Conservation (phyloP, 2,329 filamentous ascomycete species). For the Botrytis sinoallii region DNA sequence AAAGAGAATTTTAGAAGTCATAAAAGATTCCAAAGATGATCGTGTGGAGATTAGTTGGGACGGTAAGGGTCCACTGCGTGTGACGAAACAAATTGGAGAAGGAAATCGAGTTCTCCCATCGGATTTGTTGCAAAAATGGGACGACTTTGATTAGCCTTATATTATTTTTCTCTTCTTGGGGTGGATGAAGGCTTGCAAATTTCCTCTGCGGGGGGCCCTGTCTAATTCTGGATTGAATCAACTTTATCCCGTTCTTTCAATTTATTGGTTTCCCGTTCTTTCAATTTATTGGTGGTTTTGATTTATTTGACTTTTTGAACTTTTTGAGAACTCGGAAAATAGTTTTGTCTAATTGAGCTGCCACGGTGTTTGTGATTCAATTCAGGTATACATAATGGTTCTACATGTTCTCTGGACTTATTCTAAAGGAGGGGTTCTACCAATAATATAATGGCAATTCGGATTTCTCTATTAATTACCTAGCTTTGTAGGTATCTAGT, state of each 20-base stretch:
- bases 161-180: neutral
- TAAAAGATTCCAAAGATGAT: slow-evolving; percentile 23
- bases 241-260: neutral
- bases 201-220: accelerated
- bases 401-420: neutral
- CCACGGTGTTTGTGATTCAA: neutral
- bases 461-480: neutral
- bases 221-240: neutral
- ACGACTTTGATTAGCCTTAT: neutral
- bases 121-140: slow-evolving; percentile 23
- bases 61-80: slow-evolving; percentile 22
- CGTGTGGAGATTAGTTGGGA: slow-evolving; percentile 24
- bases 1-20: slow-evolving; percentile 28
- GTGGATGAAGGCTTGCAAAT: neutral
- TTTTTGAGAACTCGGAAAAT: neutral
- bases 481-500: neutral
- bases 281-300: neutral
- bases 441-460: neutral
- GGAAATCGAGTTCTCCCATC: slow-evolving; percentile 28
- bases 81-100: slow-evolving; percentile 28
- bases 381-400: neutral
- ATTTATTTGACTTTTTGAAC: neutral
- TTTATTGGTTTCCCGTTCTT: too few species aligned
- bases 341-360: neutral
- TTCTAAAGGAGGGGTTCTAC: too few species aligned